Percentiles rank a stretch among this genome's conserved stretches.
These are phyloP conservation scores for Pichia sp. DNA, from an alignment of 1,139 yeast species.

Conservation along the genomic window DNA sequence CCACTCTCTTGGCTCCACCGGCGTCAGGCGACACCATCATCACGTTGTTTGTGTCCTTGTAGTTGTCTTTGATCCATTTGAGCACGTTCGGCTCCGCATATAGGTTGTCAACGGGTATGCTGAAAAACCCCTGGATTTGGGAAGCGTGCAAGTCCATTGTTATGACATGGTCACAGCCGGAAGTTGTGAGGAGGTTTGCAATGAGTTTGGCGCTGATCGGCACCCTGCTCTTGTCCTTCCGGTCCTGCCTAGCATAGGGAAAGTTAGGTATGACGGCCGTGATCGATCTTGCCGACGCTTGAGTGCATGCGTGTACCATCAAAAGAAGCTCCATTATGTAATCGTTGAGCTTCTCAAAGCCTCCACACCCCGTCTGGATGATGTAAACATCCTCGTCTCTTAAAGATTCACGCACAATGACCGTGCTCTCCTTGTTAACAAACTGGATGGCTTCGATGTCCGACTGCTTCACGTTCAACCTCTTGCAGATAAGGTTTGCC, in stretches of 20 bases:
- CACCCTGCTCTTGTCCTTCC: constrained; percentile 76
- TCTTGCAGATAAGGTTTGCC: constrained; percentile 67
- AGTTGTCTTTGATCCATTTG: constrained; percentile 57
- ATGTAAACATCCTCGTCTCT: constrained; percentile 77
- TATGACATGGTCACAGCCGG: constrained; percentile 78
- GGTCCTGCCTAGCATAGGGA: constrained; percentile 81
- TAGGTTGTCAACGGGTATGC: constrained; percentile 75
- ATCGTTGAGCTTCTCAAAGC: constrained; percentile 60
- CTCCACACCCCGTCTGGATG: constrained; percentile 71
- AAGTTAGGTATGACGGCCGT: constrained; percentile 78
- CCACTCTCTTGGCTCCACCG: constrained; percentile 83
- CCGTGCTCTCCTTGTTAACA: constrained; percentile 67
- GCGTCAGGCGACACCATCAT: constrained; percentile 81
- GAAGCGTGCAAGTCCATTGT: constrained; percentile 84
- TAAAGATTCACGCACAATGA: constrained; percentile 68
- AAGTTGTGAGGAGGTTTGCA: constrained; percentile 71
- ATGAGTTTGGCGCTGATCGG: constrained; percentile 77
- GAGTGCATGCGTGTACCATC: constrained; percentile 70
- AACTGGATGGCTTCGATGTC: constrained; percentile 66
- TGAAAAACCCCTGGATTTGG: constrained; percentile 79
- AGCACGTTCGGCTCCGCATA: constrained; percentile 78
- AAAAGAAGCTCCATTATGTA: constrained; percentile 66
- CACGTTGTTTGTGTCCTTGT: constrained; percentile 40
- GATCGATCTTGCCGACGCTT: constrained; percentile 75
- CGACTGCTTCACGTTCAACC: constrained; percentile 57